Percentiles rank a stretch among this genome's conserved stretches.
These are phyloP conservation scores for Syzygium jambos DNA, from an alignment of 345 rosid genomes.

Conservation along the genomic window DNA sequence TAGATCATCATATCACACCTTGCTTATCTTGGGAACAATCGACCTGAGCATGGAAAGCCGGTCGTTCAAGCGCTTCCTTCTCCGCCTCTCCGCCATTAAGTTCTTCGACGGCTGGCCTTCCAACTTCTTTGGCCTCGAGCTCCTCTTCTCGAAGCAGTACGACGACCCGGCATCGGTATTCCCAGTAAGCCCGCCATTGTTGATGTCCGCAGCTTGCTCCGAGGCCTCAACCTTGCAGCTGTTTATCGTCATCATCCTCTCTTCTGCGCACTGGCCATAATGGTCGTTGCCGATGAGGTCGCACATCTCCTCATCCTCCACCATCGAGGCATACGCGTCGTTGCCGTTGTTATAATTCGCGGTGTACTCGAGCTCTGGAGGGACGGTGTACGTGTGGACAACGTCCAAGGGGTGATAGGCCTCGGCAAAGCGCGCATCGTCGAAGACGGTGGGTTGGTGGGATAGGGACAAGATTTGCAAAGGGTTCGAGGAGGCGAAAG, in stretches of 20 bases:
- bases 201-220: not conserved
- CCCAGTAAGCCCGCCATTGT: not conserved
- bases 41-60: conserved; percentile 88
- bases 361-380: not conserved
- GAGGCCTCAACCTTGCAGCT: conserved; percentile 6
- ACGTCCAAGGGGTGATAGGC: not conserved
- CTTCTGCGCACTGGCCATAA: conserved; percentile 13
- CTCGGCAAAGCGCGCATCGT: conserved; percentile 28
- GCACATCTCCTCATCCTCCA: conserved; percentile 1
- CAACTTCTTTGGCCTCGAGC: conserved; percentile 23
- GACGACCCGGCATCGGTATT: conserved; percentile 4
- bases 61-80: conserved; percentile 78
- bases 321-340: not conserved
- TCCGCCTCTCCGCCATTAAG: conserved; percentile 81
- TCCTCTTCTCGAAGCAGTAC: not conserved
- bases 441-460: conserved; percentile 22
- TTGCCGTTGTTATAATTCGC: not conserved
- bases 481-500: conserved; percentile 20
- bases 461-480: conserved; percentile 16
- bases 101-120: conserved; percentile 95
- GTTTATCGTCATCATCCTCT: conserved; percentile 16
- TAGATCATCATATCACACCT: conserved; percentile 31
- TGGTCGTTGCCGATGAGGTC: not conserved
- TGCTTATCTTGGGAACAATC: conserved; percentile 91
- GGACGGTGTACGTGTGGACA: not conserved